Base-by-base conservation (phyloP, 106 monocot species). In the Vanilla planifolia region DNA sequence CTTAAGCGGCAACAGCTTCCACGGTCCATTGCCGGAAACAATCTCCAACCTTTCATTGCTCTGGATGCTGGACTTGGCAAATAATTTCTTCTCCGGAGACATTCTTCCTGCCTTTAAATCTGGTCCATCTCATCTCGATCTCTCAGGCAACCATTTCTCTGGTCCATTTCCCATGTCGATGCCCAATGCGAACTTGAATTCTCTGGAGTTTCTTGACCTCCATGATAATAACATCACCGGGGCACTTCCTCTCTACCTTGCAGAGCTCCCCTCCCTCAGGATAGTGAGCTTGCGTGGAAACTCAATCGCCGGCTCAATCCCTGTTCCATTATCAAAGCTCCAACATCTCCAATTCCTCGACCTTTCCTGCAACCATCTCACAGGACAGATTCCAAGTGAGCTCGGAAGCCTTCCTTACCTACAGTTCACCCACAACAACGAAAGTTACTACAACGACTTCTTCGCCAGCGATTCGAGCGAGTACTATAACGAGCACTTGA, bases 351-450 rank as follows among this genome's bases (percentile, higher is more conserved):
- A 45, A 0, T 60, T 73, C 9, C 37, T 73, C 32, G 73, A 73
- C 48, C 66, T 73, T 22, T 67, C 73, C 6, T 59, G 46, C 48
- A 67, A 66, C 60, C 66, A 40, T 5, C 33, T 73, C n/a, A 47
- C n/a, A 9, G 1, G 55, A 66, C 4, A 28, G n/a, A n/a, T n/a
- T n/a, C n/a, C n/a, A n/a, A n/a, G n/a, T n/a, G n/a, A n/a, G n/a
- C n/a, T n/a, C n/a, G n/a, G 15, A 50, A 60, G 30, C 66, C 65
- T 3, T 3, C 15, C 3, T n/a, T 46, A 25, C 10, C 37, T 37
- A 59, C 24, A 59, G 73, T 39, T 17, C 17, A 20, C 73, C 66
- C 35, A 22, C 23, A 6, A 66, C 66, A 26, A 50, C 59, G 73
- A 67, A 59, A 26, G 13, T 48, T 23, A 59, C 65, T 24, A 45